Conservation (phyloP, 1,284 basidiomycete genomes). For the Rhodofomes roseus region DNA sequence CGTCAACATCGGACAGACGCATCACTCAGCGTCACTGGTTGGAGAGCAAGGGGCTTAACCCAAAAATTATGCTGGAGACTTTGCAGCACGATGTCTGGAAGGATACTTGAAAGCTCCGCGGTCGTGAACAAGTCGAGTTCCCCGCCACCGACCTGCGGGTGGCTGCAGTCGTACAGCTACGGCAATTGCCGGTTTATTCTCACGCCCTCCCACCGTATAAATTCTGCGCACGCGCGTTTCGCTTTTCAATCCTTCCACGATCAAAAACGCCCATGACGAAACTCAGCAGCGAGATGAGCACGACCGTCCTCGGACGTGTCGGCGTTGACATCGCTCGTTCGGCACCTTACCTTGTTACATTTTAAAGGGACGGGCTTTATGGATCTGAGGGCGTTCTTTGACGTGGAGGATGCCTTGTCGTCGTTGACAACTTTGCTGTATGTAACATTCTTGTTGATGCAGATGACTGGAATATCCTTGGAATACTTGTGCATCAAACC, state of each 20-base stretch:
- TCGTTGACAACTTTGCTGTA: too few relatives aligned
- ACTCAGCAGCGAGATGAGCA: conserved; percentile 44
- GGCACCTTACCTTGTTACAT: conserved; percentile 46
- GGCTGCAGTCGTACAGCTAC: too few relatives aligned
- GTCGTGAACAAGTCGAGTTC: background rate
- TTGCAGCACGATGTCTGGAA: too few relatives aligned
- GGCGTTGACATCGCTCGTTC: conserved; percentile 50
- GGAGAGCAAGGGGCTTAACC: too few relatives aligned
- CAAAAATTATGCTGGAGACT: too few relatives aligned
- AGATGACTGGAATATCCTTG: too few relatives aligned
- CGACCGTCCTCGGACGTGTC: conserved; percentile 34
- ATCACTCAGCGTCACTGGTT: background rate
- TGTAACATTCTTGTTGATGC: too few relatives aligned
- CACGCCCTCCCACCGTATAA: conserved; percentile 9
- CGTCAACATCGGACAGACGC: conserved; percentile 22
- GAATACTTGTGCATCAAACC: too few relatives aligned
- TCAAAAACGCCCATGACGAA: conserved; percentile 47
- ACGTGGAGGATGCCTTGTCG: conserved; percentile 1
- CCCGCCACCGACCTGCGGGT: too few relatives aligned
- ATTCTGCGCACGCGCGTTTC: conserved; percentile 2
- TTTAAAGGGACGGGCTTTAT: conserved; percentile 43
- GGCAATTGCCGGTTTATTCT: background rate
- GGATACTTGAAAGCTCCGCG: too few relatives aligned
- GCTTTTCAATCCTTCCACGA: conserved; percentile 46
- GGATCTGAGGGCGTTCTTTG: conserved; percentile 37